Evolutionary conservation across 148 eudicot species (phyloP), one percentile per base, ranked within the genome.

Genomic region (Nyssa sinensis): DNA sequence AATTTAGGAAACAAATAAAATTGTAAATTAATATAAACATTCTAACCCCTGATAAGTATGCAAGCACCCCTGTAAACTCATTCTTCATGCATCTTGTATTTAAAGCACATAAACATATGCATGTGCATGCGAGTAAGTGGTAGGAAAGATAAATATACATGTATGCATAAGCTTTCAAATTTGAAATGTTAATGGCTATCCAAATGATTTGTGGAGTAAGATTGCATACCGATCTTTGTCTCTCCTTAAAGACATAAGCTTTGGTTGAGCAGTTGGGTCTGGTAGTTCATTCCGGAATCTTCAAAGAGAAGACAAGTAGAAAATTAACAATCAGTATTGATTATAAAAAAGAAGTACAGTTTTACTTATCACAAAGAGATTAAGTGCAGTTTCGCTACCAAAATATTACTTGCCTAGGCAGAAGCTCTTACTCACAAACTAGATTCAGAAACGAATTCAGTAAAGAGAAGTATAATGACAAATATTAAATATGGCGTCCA

Each of bases 251-350:
- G 90, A 69, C 89, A 92, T 76, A 73, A 95, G 90, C 89, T 95
- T 95, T 63, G 87, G 89, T 74, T 92, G 97, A 58, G 94, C 90
- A 60, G 93, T 85, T 64, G 95, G 93, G 85, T 95, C 99, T 76
- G 99, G 99, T 70, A 95, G 86, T 84, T 90, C 97, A 84, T 95
- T 93, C 62, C 96, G 88, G 69, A 95, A 95, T 81, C 99, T 95
- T 62, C 81, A 80, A 75, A 41, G 39, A 47, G 47, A 65, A 47
- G 67, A 75, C 51, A 73, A 47, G 24, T 12, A 79, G 3, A 31
- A 35, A 27, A 44, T 21, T 72, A 71, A 17, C 11, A 49, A 81
- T 74, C 17, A 74, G 62, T 32, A 69, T 47, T 16, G 57, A 30
- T 28, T 31, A 66, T 71, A 60, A 57, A 58, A 12, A 44, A 44